Base-by-base conservation (phyloP, 306 rosid genomes). In the Glycyrrhiza uralensis region DNA sequence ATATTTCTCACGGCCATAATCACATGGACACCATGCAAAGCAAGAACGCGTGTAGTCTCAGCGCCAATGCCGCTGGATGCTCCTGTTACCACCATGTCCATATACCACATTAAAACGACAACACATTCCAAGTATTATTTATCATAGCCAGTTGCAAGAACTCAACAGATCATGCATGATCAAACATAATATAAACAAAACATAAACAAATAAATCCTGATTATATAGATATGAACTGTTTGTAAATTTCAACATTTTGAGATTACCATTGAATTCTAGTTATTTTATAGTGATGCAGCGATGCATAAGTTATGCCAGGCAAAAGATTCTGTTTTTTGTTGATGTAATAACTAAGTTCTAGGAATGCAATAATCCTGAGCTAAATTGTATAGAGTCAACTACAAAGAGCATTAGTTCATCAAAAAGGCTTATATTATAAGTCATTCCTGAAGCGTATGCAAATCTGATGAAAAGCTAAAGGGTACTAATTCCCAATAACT, bases 11-110 rank as follows among this genome's bases (percentile, higher is more conserved):
- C 92, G 1, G 81, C 96, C 98, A 91, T 94, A 41, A 94, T 56
- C 62, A 94, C 98, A 42, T 83, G 97, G 71, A 74, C 91, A 60
- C 98, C 98, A 28, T 80, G 95, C 83, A 87, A 66, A 55, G 97
- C 96, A 58, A 94, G 98, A 66, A 91, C 97, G 55, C 95, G 87
- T 0, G 92, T 51, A 38, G 96, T 89, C 89, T 94, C 99, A 29
- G 80, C 72, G 30, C 97, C 97, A 75, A 89, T 94, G 6, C 99
- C 99, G 66, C 96, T 94, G 10, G 96, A 86, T 20, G 96, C 95
- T 79, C 99, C 99, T 94, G 84, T 74, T 46, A 79, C 18, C 70
- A 54, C 30, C 51, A 69, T 72, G 71, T 23, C 61, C 77, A 61
- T 12, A 74, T 7, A 35, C 18, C 74, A 46, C 41, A 67, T 83